A percentile compares a stretch with the other conserved stretches of the same genome.
Conservation (phyloP, 805 yeast genomes). For the Vanderwaltozyma yarrowii region DNA sequence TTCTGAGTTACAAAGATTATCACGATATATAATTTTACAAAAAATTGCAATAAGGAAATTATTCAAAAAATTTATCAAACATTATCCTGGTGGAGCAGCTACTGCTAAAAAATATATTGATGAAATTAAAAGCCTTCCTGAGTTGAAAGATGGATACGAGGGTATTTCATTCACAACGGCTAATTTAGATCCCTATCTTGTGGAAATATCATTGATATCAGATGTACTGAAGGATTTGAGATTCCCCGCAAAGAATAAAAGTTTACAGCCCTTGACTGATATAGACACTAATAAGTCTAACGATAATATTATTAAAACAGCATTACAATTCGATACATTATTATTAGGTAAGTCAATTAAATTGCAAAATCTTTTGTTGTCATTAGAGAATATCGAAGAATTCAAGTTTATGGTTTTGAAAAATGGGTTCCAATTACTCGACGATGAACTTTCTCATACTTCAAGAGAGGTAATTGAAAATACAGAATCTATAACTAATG, state of each 20-base stretch:
- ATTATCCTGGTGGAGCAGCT: conserved; percentile 13
- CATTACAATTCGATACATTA: conserved; percentile 30
- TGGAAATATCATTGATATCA: conserved; percentile 36
- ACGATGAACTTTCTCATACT: conserved; percentile 19
- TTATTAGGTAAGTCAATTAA: conserved; percentile 29
- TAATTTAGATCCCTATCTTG: conserved; percentile 39
- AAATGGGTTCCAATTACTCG: conserved; percentile 20
- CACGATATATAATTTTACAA: conserved; percentile 48
- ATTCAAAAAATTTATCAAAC: conserved; percentile 38
- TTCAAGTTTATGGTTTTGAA: conserved; percentile 32
- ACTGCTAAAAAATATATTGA: conserved; percentile 10
- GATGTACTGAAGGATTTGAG: conserved; percentile 28
- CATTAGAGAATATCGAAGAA: conserved; percentile 34
- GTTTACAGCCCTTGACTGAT: neutral
- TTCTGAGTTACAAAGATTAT: conserved; percentile 39
- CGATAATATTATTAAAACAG: conserved; percentile 4
- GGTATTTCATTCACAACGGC: conserved; percentile 38
- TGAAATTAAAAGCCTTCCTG: conserved; percentile 9
- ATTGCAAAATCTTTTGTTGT: conserved; percentile 31
- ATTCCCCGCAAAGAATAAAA: neutral
- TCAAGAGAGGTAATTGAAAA: conserved; percentile 17
- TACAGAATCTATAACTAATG: conserved; percentile 4
- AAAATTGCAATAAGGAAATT: conserved; percentile 52
- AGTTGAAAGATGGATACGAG: conserved; percentile 27
- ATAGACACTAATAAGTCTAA: neutral